phyloP scores from a whole-genome alignment of 2,329 filamentous ascomycete genomes.

The Penicillium italicum region DNA sequence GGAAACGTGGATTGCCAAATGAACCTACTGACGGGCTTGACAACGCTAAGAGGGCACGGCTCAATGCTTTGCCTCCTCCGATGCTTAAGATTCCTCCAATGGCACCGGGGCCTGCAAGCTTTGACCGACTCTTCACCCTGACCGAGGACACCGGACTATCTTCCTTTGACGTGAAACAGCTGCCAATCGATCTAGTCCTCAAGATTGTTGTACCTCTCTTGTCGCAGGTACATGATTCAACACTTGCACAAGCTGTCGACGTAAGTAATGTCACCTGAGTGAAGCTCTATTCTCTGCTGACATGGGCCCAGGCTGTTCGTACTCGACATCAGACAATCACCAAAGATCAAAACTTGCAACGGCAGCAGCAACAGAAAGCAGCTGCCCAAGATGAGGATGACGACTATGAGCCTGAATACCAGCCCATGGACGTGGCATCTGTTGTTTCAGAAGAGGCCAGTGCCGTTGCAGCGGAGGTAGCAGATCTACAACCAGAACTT shows the following conservation, averaged over 20 bases:
- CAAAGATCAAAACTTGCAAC: constrained; percentile 36
- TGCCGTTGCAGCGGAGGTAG: constrained; percentile 73
- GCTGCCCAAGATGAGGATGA: constrained; percentile 67
- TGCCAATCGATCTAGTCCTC: constrained; percentile 71
- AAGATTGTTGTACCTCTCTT: constrained; percentile 80
- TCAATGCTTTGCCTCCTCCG: constrained; percentile 53
- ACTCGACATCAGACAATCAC: constrained; percentile 37
- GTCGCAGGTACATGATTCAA: constrained; percentile 63
- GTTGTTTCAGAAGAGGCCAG: constrained; percentile 49
- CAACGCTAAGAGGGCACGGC: constrained; percentile 73
- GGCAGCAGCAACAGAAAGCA: constrained; percentile 28
- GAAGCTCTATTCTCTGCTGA: constrained; percentile 10
- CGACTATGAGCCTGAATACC: constrained; percentile 87
- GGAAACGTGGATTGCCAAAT: constrained; percentile 70
- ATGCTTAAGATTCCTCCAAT: constrained; percentile 63
- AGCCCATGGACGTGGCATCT: constrained; percentile 58
- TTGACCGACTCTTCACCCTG: constrained; percentile 82
- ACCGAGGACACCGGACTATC: constrained; percentile 70
- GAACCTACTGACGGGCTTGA: constrained; percentile 72
- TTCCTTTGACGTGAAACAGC: constrained; percentile 75
- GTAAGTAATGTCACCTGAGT: constrained; percentile 40
- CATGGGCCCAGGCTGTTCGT: constrained; percentile 35
- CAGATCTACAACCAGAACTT: constrained; percentile 60
- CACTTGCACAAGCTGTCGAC: constrained; percentile 70
- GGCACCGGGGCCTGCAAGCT: constrained; percentile 69